Conservation (phyloP, 1,139 yeast species). For the Pichia sp. region DNA sequence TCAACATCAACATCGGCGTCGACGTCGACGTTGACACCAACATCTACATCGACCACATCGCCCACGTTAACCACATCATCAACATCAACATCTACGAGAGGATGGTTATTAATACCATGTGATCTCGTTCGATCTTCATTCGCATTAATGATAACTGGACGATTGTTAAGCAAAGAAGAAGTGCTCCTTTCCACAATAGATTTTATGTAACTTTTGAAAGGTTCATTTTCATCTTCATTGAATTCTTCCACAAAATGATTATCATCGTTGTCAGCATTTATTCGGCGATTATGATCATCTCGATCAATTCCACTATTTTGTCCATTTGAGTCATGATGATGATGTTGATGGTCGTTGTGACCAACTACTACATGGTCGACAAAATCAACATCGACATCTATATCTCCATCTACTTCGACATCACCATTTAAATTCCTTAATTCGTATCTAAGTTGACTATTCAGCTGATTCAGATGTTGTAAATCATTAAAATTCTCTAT, state of each 20-base stretch:
- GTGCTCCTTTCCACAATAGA: conserved; percentile 11
- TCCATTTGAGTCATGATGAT: no score
- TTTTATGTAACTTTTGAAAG: conserved; percentile 13
- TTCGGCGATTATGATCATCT: not conserved
- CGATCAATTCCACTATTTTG: no score
- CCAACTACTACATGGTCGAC: no score
- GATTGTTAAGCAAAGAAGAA: no score
- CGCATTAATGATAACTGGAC: no score
- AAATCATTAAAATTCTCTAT: conserved; percentile 9
- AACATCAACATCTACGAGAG: not conserved
- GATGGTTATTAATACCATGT: no score
- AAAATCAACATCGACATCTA: not conserved
- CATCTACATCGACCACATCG: not conserved
- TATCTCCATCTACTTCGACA: conserved; percentile 3
- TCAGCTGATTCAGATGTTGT: conserved; percentile 9
- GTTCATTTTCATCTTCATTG: conserved; percentile 11
- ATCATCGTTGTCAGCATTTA: not conserved
- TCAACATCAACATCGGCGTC: not conserved
- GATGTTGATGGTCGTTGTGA: no score
- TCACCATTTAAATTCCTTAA: conserved; percentile 9
- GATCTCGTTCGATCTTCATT: no score
- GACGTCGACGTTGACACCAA: conserved; percentile 10
- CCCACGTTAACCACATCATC: conserved; percentile 9
- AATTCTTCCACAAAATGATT: not conserved
- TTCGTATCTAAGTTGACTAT: conserved; percentile 11